These are phyloP conservation scores for Cyclotella choctawhatcheeana DNA, from an alignment of 108 stramenopile species.

Conservation along the genomic window DNA sequence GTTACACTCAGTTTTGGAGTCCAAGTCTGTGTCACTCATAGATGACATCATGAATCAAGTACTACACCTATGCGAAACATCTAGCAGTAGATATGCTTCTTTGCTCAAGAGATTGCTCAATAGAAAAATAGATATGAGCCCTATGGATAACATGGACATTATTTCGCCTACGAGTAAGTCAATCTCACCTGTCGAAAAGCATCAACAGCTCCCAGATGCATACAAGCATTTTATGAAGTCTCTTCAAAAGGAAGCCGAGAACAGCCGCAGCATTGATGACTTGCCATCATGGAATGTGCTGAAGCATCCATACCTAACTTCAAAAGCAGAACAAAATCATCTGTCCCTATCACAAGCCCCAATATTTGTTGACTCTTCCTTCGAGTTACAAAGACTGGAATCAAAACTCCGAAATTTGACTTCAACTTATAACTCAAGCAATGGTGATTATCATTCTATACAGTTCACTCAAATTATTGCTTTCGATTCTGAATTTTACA, in stretches of 20 bases:
- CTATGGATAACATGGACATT: neutral
- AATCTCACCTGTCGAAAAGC: slow-evolving; percentile 2
- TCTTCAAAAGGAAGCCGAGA: neutral
- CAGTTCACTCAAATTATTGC: slow-evolving; percentile 23
- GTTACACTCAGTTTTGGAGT: slow-evolving; percentile 19
- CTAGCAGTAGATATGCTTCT: slow-evolving; percentile 10
- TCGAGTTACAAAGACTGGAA: slow-evolving; percentile 21
- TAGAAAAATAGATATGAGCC: slow-evolving; percentile 1
- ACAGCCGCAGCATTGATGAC: neutral
- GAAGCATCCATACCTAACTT: slow-evolving; percentile 6
- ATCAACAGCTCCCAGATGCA: slow-evolving; percentile 5
- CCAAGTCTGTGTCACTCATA: neutral
- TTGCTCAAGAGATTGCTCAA: slow-evolving; percentile 23
- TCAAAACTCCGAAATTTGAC: slow-evolving; percentile 18
- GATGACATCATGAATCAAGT: slow-evolving; percentile 14
- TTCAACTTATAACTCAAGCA: neutral
- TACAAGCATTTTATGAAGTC: slow-evolving; percentile 10
- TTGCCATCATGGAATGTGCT: slow-evolving; percentile 6
- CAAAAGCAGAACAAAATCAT: slow-evolving; percentile 8
- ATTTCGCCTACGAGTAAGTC: neutral
- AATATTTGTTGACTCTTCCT: slow-evolving; percentile 37
- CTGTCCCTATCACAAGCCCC: slow-evolving; percentile 46
- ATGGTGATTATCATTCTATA: slow-evolving; percentile 7
- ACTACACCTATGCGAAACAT: slow-evolving; percentile 4
- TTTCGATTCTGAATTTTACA: slow-evolving; percentile 43